Percentiles rank a stretch among this genome's conserved stretches.
phyloP scores from a whole-genome alignment of 2,329 filamentous ascomycete genomes.

The Beauveria caledonica region DNA sequence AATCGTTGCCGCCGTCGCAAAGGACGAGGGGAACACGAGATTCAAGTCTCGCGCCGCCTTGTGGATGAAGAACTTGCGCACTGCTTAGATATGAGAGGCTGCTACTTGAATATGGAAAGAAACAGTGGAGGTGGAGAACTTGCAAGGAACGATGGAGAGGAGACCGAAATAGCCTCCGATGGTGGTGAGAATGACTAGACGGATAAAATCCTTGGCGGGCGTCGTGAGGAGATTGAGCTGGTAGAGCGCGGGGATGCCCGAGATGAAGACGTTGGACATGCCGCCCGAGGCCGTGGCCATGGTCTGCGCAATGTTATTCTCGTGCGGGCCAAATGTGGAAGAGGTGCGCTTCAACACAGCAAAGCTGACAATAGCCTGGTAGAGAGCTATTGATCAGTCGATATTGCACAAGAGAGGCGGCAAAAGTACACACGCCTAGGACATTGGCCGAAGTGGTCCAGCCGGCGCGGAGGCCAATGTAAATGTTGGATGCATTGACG shows the following conservation, averaged over 20 bases:
- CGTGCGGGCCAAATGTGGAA: conserved; percentile 8
- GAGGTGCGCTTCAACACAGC: not conserved
- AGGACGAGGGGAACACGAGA: conserved; percentile 10
- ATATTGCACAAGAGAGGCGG: not conserved
- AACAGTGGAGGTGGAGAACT: not conserved
- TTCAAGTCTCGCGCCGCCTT: conserved; percentile 5
- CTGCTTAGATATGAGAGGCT: not conserved
- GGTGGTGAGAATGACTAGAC: conserved; percentile 1
- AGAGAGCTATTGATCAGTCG: no score
- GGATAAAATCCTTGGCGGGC: conserved; percentile 4
- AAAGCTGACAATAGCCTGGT: conserved; percentile 5
- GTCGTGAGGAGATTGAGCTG: conserved; percentile 9
- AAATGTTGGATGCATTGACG: conserved; percentile 9
- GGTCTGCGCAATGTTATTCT: conserved; percentile 13
- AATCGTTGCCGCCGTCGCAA: conserved; percentile 9
- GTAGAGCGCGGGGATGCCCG: conserved; percentile 13
- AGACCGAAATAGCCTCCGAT: conserved; percentile 11
- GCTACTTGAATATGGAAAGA: not conserved
- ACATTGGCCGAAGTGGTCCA: conserved; percentile 8
- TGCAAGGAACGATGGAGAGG: conserved; percentile 3
- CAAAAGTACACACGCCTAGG: not conserved
- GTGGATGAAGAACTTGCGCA: conserved; percentile 8
- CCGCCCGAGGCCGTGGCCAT: conserved; percentile 10
- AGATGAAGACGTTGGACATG: conserved; percentile 12
- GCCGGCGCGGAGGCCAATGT: conserved; percentile 5